Percentiles rank a stretch among this genome's conserved stretches.
Conservation (phyloP, 2,329 filamentous ascomycete species). For the Fusarium hostae region DNA sequence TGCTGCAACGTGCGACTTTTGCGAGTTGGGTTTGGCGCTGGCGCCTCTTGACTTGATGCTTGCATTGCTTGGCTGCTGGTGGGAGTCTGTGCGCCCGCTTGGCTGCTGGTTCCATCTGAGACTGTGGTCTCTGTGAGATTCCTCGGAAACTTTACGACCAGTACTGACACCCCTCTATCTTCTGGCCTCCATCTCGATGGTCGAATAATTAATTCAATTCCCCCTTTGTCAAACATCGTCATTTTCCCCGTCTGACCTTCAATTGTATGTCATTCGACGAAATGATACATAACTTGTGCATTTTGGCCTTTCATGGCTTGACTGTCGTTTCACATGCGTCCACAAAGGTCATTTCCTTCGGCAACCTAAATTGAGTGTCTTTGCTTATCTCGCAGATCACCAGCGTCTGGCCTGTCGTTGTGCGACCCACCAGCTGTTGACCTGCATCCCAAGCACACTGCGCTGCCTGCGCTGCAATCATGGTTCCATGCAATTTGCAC, state of each 20-base stretch:
- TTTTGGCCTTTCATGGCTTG: background rate
- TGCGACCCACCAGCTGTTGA: slow-evolving; percentile 31
- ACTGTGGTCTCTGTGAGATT: background rate
- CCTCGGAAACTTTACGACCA: slow-evolving; percentile 12
- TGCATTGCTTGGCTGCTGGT: slow-evolving; percentile 21
- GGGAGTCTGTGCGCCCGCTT: slow-evolving; percentile 32
- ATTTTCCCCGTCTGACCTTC: slow-evolving; percentile 6
- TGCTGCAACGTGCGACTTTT: slow-evolving; percentile 33
- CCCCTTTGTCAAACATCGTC: slow-evolving; percentile 2
- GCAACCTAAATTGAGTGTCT: background rate
- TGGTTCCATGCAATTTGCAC: slow-evolving; percentile 40
- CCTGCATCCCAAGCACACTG: slow-evolving; percentile 27
- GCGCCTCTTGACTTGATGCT: background rate
- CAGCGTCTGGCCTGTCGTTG: slow-evolving; percentile 10
- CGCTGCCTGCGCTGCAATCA: slow-evolving; percentile 19
- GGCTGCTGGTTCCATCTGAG: slow-evolving; percentile 21
- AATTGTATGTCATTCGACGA: slow-evolving; percentile 15
- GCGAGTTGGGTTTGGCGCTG: slow-evolving; percentile 20
- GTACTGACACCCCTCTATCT: slow-evolving; percentile 3
- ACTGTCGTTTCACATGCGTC: background rate
- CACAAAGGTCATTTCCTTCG: background rate
- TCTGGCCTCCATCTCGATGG: background rate
- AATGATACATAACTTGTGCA: background rate
- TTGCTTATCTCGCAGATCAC: slow-evolving; percentile 40
- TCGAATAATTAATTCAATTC: background rate